These are phyloP conservation scores for Colletotrichum salicis DNA, from an alignment of 2,329 filamentous ascomycete species.

Conservation along the genomic window DNA sequence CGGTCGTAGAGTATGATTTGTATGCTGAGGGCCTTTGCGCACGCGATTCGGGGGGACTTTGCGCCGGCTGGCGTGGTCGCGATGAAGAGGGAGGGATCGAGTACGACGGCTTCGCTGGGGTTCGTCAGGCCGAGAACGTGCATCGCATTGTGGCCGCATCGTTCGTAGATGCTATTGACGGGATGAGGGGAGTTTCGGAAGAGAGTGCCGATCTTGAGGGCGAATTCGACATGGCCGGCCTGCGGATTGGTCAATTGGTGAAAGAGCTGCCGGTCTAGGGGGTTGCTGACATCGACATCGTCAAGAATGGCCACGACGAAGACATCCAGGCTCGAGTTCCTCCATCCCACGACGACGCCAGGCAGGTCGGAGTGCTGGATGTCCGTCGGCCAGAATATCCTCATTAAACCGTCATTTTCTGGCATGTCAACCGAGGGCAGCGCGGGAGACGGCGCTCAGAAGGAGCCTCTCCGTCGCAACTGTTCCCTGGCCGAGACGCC, in stretches of 20 bases:
- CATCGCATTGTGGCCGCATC: conserved; percentile 85
- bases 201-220: conserved; percentile 83
- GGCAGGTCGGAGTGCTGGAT: conserved; percentile 76
- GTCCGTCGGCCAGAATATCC: conserved; percentile 98
- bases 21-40: conserved; percentile 76
- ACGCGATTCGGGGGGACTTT: conserved; percentile 77
- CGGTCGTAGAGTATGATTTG: conserved; percentile 92
- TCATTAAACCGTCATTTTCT: conserved; percentile 89
- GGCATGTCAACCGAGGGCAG: conserved; percentile 65
- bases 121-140: conserved; percentile 90
- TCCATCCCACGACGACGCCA: conserved; percentile 94
- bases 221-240: conserved; percentile 85
- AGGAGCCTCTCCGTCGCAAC: conserved; percentile 91
- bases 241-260: conserved; percentile 50
- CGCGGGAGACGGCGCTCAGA: conserved; percentile 65
- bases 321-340: conserved; percentile 89
- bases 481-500: conserved; percentile 96
- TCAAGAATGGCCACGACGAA: conserved; percentile 91
- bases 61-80: conserved; percentile 63
- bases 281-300: conserved; percentile 80
- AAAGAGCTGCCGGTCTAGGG: not conserved
- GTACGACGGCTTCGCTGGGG: conserved; percentile 59
- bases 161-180: conserved; percentile 80
- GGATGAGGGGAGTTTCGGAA: conserved; percentile 85
- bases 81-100: conserved; percentile 78